Base-by-base conservation (phyloP, 2,329 filamentous ascomycete genomes). In the Claviceps sp. region DNA sequence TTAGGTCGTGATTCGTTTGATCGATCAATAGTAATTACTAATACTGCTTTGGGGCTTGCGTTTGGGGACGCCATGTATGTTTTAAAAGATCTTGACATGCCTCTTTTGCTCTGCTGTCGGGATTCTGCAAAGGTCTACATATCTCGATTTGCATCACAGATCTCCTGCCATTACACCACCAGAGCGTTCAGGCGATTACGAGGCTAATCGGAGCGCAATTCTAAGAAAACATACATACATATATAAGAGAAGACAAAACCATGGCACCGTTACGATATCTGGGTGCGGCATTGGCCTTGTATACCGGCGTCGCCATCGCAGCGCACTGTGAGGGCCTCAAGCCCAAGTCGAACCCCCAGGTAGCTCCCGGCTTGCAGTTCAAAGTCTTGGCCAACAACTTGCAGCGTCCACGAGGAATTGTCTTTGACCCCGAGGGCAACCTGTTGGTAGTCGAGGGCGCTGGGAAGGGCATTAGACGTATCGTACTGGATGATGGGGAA, bases 361-460 rank as follows among this genome's bases (percentile, higher is more conserved):
- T 61, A 14, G 62, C 61, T 11, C 50, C 56, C 0, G 63, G 61
- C 14, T 59, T 65, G n/a, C 42, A 55, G 14, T 59, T 57, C 52
- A 61, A 60, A 49, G 54, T 65, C 5, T 49, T 66, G 42, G 41
- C 55, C 14, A 64, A 60, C 47, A 60, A 57, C 14, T 56, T 65
- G 34, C 40, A 40, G 3, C 5, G 14, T 2, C 63, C 69, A 2
- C 63, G 69, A 18, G 61, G 61, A 49, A 54, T 72, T 4, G 57
- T 66, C 20, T 60, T 67, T 24, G 69, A 72, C 53, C 54, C 56
- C 0, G 52, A 58, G 24, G 68, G 69, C 4, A 69, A 70, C 54
- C 54, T 72, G 20, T 62, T 72, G 11, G 59, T 71, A 8, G 60
- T 62, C 11, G 63, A 69, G 53, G 56, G 59, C 41, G 57, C 58